Percentiles rank a stretch among this genome's conserved stretches.
These are phyloP conservation scores for Colletotrichum sp. DNA, from an alignment of 2,329 filamentous ascomycete genomes.

Conservation along the genomic window DNA sequence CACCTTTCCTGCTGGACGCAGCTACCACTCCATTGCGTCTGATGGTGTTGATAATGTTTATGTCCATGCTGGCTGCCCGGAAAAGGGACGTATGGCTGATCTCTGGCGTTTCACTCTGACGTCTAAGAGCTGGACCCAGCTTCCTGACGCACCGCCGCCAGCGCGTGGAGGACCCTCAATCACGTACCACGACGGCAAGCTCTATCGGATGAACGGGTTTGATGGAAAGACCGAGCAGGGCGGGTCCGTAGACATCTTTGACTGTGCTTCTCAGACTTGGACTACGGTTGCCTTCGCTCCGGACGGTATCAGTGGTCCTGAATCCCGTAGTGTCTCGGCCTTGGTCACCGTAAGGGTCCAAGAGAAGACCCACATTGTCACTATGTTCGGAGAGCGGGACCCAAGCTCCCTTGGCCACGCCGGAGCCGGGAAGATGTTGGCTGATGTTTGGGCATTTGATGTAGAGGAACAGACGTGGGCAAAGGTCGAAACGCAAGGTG, in stretches of 20 bases:
- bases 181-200: constrained; percentile 34
- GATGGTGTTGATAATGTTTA: constrained; percentile 50
- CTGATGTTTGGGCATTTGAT: constrained; percentile 45
- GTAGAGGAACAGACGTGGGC: constrained; percentile 31
- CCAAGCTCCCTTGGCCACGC: constrained; percentile 42
- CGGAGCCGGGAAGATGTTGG: constrained; percentile 44
- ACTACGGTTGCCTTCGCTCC: constrained; percentile 25
- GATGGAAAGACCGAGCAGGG: constrained; percentile 66
- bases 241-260: constrained; percentile 56
- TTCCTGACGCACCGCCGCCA: constrained; percentile 57
- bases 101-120: constrained; percentile 63
- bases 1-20: constrained; percentile 50
- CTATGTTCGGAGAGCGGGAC: constrained; percentile 43
- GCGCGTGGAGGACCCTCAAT: constrained; percentile 58
- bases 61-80: constrained; percentile 67
- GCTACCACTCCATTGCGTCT: constrained; percentile 59
- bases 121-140: constrained; percentile 52
- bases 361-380: constrained; percentile 33
- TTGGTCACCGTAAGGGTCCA: constrained; percentile 26
- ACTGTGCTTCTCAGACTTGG: constrained; percentile 29
- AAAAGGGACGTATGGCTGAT: constrained; percentile 59
- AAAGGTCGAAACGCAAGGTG: constrained; percentile 26
- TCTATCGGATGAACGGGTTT: constrained; percentile 70
- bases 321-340: constrained; percentile 34
- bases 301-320: constrained; percentile 31